phyloP scores from a whole-genome alignment of 1,284 basidiomycete genomes.

The Trametes sp. region DNA sequence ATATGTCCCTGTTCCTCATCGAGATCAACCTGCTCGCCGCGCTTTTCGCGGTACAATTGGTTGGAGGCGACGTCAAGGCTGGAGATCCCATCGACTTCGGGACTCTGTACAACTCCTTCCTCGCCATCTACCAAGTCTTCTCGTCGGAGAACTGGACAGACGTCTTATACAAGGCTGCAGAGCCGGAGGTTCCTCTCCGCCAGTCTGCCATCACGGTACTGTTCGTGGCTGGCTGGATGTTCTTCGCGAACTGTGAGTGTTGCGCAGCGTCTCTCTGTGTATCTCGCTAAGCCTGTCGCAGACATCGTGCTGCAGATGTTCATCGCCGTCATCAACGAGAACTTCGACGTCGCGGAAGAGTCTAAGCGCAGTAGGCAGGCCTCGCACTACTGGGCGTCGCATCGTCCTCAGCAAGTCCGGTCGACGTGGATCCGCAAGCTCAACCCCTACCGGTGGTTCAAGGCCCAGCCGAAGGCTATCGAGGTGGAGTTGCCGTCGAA shows the following conservation, averaged over 20 bases:
- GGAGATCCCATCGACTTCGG: conserved; percentile 80
- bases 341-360: conserved; percentile 94
- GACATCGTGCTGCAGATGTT: conserved; percentile 98
- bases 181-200: conserved; percentile 68
- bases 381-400: conserved; percentile 67
- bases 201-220: conserved; percentile 81
- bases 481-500: conserved; percentile 77
- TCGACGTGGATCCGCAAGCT: conserved; percentile 78
- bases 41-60: conserved; percentile 77
- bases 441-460: conserved; percentile 91
- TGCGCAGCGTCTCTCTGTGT: conserved; percentile 56
- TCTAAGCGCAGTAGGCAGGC: conserved; percentile 88
- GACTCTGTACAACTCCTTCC: conserved; percentile 89
- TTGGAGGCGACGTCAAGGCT: conserved; percentile 80
- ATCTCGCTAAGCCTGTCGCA: conserved; percentile 42
- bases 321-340: conserved; percentile 98
- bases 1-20: conserved; percentile 95
- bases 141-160: conserved; percentile 96
- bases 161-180: conserved; percentile 77
- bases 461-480: conserved; percentile 76
- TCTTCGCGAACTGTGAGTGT: conserved; percentile 92
- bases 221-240: conserved; percentile 88
- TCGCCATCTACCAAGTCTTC: conserved; percentile 92
- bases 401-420: conserved; percentile 58
- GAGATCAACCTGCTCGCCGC: conserved; percentile 91